Percentiles rank a stretch among this genome's conserved stretches.
Evolutionary conservation across 305 asterid species (phyloP).

Genomic region (Fraxinus sp.): DNA sequence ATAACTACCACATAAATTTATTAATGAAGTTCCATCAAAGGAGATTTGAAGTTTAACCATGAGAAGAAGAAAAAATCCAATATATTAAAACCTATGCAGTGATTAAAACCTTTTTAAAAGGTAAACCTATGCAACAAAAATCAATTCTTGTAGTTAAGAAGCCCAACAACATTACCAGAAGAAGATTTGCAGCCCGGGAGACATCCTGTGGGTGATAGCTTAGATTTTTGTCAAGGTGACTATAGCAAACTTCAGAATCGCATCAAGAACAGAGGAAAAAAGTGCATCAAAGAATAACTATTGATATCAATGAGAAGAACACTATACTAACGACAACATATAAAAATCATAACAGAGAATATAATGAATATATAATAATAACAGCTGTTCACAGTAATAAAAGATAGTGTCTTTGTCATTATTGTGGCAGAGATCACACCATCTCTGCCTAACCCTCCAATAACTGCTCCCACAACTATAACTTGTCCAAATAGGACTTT

Average conservation of each 20-base stretch:
- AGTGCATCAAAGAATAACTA: not conserved
- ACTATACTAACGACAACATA: not conserved
- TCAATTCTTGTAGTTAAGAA: conserved; percentile 17
- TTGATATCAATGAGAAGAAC: not conserved
- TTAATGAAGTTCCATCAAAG: not conserved
- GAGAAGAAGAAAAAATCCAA: not conserved
- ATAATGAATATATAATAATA: conserved; percentile 2
- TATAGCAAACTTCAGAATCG: conserved; percentile 25
- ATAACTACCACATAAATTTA: not conserved
- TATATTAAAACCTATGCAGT: not conserved
- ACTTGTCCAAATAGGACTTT: not conserved
- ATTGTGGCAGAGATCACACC: not conserved
- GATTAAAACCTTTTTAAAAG: not conserved
- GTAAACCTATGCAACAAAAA: conserved; percentile 16
- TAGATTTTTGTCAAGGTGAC: conserved; percentile 63
- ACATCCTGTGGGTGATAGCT: conserved; percentile 94
- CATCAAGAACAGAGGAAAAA: conserved; percentile 1
- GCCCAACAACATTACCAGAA: conserved; percentile 57
- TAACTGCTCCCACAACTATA: not conserved
- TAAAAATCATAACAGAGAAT: not conserved
- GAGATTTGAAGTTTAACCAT: conserved; percentile 9
- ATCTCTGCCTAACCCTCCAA: not conserved
- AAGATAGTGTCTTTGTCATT: not conserved
- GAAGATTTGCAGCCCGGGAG: conserved; percentile 83
- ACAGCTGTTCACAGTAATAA: not conserved